Conservation (phyloP, 2,329 filamentous ascomycete species). For the Rosellinia necatrix region DNA sequence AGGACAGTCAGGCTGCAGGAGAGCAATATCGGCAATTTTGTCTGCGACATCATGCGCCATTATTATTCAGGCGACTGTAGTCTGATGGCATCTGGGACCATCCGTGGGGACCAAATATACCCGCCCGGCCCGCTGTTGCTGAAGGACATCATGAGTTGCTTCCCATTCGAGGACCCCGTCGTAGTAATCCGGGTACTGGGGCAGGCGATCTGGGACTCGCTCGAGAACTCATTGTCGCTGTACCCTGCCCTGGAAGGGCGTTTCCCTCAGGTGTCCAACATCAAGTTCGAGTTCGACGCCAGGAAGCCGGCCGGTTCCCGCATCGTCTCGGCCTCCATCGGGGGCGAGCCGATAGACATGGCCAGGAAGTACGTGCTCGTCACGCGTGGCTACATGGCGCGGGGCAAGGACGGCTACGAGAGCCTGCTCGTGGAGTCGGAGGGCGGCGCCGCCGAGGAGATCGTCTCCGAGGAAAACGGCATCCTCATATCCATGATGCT, state of each 20-base stretch:
- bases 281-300: constrained; percentile 74
- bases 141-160: constrained; percentile 85
- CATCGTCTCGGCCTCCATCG: constrained; percentile 66
- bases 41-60: constrained; percentile 87
- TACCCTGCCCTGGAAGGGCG: constrained; percentile 84
- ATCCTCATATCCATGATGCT: constrained; percentile 85
- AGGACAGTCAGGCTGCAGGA: constrained; percentile 77
- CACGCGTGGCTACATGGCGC: constrained; percentile 86
- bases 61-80: constrained; percentile 82
- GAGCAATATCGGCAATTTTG: constrained; percentile 87
- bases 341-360: constrained; percentile 63
- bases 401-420: constrained; percentile 84
- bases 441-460: constrained; percentile 75
- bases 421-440: constrained; percentile 76
- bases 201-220: constrained; percentile 72
- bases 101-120: constrained; percentile 87
- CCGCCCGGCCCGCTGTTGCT: constrained; percentile 76
- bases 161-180: constrained; percentile 90
- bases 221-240: constrained; percentile 81
- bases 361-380: constrained; percentile 71
- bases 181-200: constrained; percentile 76
- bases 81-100: constrained; percentile 84
- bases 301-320: constrained; percentile 63
- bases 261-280: constrained; percentile 87
- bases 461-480: constrained; percentile 85